These are phyloP conservation scores for Ulmus americana DNA, from an alignment of 331 rosid genomes.

Conservation along the genomic window DNA sequence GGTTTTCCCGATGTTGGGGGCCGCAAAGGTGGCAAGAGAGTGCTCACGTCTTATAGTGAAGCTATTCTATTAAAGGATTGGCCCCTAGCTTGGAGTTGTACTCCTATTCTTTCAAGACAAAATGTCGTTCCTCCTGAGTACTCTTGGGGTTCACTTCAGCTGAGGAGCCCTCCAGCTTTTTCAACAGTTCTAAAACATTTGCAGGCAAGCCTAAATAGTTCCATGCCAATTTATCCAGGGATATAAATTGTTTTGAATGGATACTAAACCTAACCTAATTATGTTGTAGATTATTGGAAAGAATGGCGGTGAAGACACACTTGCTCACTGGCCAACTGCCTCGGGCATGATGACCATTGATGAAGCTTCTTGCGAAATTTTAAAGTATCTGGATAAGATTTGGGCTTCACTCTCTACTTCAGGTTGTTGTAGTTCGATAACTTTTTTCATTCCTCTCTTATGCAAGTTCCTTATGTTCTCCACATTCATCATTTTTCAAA, in stretches of 20 bases:
- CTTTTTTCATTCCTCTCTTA: not conserved
- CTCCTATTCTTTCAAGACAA: conserved; percentile 76
- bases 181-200: conserved; percentile 76
- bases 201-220: conserved; percentile 45
- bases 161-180: conserved; percentile 82
- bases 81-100: conserved; percentile 94
- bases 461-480: not conserved
- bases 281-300: conserved; percentile 61
- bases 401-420: conserved; percentile 79
- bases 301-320: conserved; percentile 93
- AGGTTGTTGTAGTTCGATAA: conserved; percentile 38
- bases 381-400: conserved; percentile 69
- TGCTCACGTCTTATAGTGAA: conserved; percentile 72
- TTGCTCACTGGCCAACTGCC: conserved; percentile 92
- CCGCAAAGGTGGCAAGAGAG: conserved; percentile 68
- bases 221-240: conserved; percentile 16
- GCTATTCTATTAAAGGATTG: conserved; percentile 82
- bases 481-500: not conserved
- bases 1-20: conserved; percentile 73
- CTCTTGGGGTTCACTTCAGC: conserved; percentile 84
- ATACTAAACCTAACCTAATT: conserved; percentile 23
- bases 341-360: conserved; percentile 73
- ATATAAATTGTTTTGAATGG: conserved; percentile 10
- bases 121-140: conserved; percentile 74
- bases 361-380: conserved; percentile 78